Conservation (phyloP, 2,329 filamentous ascomycete genomes). For the Hypoxylon sp. region DNA sequence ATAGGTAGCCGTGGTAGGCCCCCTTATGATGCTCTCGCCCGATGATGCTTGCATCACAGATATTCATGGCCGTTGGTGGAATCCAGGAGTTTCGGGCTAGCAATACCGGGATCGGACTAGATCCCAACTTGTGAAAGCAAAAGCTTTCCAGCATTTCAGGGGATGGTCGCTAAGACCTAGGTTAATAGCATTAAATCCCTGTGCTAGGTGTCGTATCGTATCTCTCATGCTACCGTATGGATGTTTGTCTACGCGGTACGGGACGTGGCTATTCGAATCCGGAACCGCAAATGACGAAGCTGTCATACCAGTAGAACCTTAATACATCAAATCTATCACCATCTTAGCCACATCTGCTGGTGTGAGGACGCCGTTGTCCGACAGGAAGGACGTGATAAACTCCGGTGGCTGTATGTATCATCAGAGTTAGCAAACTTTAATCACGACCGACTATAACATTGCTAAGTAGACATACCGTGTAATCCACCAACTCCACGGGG, state of each 20-base stretch:
- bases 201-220: conserved; percentile 1
- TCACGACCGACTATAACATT: background rate
- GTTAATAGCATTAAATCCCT: background rate
- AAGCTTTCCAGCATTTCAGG: background rate
- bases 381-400: conserved; percentile 52
- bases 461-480: conserved; percentile 46
- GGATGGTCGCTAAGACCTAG: background rate
- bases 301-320: conserved; percentile 23
- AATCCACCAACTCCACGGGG: conserved; percentile 48
- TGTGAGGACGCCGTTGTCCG: conserved; percentile 53
- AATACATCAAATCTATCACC: conserved; percentile 55
- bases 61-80: background rate
- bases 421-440: conserved; percentile 4
- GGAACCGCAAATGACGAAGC: conserved; percentile 3
- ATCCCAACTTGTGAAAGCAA: background rate
- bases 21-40: background rate
- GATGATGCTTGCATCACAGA: background rate
- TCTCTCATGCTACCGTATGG: conserved; percentile 9
- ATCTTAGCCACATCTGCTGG: conserved; percentile 52
- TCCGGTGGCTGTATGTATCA: conserved; percentile 47
- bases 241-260: background rate
- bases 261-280: conserved; percentile 1
- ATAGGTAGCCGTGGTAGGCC: background rate
- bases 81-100: background rate
- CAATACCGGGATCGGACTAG: background rate